A percentile compares a stretch with the other conserved stretches of the same genome.
These are phyloP conservation scores for Simplicillium sp. DNA, from an alignment of 2,329 filamentous ascomycete genomes.

Conservation along the genomic window DNA sequence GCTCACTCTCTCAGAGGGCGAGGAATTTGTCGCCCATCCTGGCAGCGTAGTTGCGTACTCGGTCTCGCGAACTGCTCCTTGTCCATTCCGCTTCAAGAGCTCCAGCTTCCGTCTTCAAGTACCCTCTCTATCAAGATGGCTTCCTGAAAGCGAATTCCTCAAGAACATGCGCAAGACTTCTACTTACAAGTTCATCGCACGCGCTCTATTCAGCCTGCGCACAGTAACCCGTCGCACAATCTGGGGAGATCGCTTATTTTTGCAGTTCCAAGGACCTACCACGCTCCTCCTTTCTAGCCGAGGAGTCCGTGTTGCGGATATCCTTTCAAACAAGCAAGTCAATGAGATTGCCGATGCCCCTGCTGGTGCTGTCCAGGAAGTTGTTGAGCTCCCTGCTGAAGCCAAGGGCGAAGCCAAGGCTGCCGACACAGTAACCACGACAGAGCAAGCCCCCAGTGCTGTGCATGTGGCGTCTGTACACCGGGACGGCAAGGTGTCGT, in stretches of 20 bases:
- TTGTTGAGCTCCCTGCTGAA: conserved; percentile 31
- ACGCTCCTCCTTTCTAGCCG: conserved; percentile 84
- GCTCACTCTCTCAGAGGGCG: conserved; percentile 67
- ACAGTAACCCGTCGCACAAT: conserved; percentile 74
- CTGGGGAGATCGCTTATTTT: conserved; percentile 88
- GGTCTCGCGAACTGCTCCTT: conserved; percentile 61
- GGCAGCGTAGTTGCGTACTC: conserved; percentile 89
- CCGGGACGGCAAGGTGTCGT: conserved; percentile 56
- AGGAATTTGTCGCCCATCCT: conserved; percentile 87
- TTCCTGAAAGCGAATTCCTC: conserved; percentile 67
- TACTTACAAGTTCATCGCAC: conserved; percentile 61
- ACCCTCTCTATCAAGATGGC: conserved; percentile 54
- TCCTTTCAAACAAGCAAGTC: conserved; percentile 67
- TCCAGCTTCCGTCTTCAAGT: conserved; percentile 72
- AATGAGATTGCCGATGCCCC: conserved; percentile 84
- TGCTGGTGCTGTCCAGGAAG: conserved; percentile 57
- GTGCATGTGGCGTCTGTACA: conserved; percentile 48
- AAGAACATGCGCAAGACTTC: conserved; percentile 60
- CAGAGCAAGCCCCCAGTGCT: conserved; percentile 27
- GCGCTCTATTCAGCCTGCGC: conserved; percentile 57
- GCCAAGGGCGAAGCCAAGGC: conserved; percentile 1
- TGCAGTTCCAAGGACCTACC: conserved; percentile 79
- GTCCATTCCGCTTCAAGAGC: conserved; percentile 77
- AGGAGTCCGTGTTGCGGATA: conserved; percentile 68
- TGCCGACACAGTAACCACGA: conserved; percentile 14